Evolutionary conservation across 1,284 basidiomycete species (phyloP).

Genomic region (Volvariella volvacea): DNA sequence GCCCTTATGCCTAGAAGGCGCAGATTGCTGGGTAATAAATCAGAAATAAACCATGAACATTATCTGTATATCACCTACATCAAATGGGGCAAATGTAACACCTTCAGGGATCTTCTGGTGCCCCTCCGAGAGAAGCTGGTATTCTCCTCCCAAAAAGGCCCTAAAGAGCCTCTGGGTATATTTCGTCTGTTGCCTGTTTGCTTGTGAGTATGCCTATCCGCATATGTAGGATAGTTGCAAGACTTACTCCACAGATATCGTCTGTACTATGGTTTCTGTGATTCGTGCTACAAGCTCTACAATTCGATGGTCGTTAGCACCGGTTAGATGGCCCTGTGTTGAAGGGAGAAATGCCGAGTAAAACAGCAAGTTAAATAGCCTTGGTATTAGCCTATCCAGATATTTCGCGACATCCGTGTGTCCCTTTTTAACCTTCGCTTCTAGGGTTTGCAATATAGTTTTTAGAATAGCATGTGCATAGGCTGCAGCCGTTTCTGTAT

Average conservation of each 20-base stretch:
- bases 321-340: constrained; percentile 21
- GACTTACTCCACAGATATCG: constrained; percentile 56
- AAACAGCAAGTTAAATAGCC: constrained; percentile 67
- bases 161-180: constrained; percentile 48
- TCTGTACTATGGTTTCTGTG: constrained; percentile 63
- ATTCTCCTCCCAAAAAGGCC: constrained; percentile 56
- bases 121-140: constrained; percentile 48
- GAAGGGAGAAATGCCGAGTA: constrained; percentile 38
- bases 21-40: constrained; percentile 15
- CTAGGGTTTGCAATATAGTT: constrained; percentile 58
- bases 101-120: constrained; percentile 38
- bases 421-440: constrained; percentile 53
- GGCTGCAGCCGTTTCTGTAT: constrained; percentile 56
- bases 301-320: constrained; percentile 61
- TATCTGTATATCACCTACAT: constrained; percentile 24
- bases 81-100: constrained; percentile 36
- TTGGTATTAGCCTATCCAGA: constrained; percentile 65
- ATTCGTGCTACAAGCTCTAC: constrained; percentile 59
- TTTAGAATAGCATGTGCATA: constrained; percentile 82
- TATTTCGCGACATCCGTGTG: constrained; percentile 76
- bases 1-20: constrained; percentile 47
- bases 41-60: constrained; percentile 2
- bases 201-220: constrained; percentile 6
- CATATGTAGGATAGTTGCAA: background rate
- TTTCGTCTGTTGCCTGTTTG: constrained; percentile 47